phyloP scores from a whole-genome alignment of 208 protist species.

The Crithidia expoeki region DNA sequence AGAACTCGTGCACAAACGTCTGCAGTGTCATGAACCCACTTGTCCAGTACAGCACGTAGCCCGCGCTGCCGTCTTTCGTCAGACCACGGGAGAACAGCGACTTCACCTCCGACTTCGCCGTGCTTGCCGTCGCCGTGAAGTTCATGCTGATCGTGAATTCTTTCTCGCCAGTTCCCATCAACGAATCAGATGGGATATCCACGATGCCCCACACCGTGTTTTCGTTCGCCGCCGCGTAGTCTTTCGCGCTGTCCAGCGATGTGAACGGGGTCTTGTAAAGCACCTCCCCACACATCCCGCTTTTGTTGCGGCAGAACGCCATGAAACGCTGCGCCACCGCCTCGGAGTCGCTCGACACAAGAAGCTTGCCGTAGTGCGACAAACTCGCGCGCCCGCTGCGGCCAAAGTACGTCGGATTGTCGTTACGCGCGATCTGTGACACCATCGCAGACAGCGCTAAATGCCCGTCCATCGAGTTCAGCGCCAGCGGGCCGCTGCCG shows the following conservation, averaged over 20 bases:
- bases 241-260: conserved; percentile 50
- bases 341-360: conserved; percentile 52
- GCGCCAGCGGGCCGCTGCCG: conserved; percentile 31
- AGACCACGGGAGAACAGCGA: conserved; percentile 48
- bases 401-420: conserved; percentile 59
- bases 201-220: conserved; percentile 81
- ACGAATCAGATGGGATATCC: conserved; percentile 38
- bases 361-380: conserved; percentile 74
- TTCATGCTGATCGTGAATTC: conserved; percentile 90
- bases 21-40: conserved; percentile 88
- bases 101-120: conserved; percentile 38
- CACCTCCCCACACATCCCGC: conserved; percentile 56
- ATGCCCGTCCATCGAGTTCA: conserved; percentile 62
- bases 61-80: conserved; percentile 30
- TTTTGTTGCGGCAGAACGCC: conserved; percentile 45
- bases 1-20: conserved; percentile 71
- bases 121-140: conserved; percentile 79
- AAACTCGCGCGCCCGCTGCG: conserved; percentile 43
- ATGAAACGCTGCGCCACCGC: conserved; percentile 50
- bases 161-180: conserved; percentile 14
- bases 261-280: conserved; percentile 46
- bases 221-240: conserved; percentile 51
- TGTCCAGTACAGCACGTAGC: conserved; percentile 70
- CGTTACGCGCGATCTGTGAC: conserved; percentile 35
- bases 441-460: conserved; percentile 54